Percentiles rank a stretch among this genome's conserved stretches.
These are phyloP conservation scores for Kwoniella mangroviensis DNA, from an alignment of 768 basidiomycete genomes.

Conservation along the genomic window DNA sequence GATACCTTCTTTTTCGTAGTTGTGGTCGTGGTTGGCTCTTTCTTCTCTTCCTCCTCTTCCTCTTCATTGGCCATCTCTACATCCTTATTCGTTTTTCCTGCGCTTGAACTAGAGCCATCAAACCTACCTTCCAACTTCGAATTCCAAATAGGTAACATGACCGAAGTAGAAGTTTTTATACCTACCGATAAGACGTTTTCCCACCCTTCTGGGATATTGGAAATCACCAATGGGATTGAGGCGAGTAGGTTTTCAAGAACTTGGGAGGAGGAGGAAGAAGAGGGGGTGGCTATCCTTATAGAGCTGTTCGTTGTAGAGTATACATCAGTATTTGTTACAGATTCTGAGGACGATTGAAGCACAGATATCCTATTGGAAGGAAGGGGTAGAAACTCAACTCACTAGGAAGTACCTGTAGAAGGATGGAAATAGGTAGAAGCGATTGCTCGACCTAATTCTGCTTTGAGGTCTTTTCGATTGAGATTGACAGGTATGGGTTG, in stretches of 20 bases:
- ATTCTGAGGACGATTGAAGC: neutral
- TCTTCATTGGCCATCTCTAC: constrained; percentile 38
- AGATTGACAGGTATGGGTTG: constrained; percentile 95
- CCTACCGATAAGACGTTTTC: constrained; percentile 85
- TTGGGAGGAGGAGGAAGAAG: constrained; percentile 72
- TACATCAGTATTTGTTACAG: neutral
- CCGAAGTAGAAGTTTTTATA: constrained; percentile 84
- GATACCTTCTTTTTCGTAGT: too few relatives aligned
- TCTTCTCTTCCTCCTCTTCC: constrained; percentile 10
- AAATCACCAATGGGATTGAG: constrained; percentile 75
- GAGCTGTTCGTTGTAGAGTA: constrained; percentile 63
- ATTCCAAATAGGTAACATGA: constrained; percentile 88
- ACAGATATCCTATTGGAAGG: neutral
- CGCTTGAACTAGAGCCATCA: constrained; percentile 51
- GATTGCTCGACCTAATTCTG: constrained; percentile 88
- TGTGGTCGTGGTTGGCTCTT: constrained; percentile 2
- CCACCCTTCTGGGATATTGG: constrained; percentile 79
- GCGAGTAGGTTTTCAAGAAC: constrained; percentile 76
- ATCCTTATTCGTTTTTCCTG: constrained; percentile 48
- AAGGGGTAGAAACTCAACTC: constrained; percentile 52
- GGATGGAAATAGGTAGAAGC: constrained; percentile 95
- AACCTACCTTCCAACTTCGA: constrained; percentile 75
- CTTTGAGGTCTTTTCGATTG: constrained; percentile 84
- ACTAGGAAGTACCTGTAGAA: constrained; percentile 91
- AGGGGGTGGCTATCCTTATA: constrained; percentile 75